Base-by-base conservation (phyloP, 176 grass and related monocot genomes). In the Paspalum vaginatum region DNA sequence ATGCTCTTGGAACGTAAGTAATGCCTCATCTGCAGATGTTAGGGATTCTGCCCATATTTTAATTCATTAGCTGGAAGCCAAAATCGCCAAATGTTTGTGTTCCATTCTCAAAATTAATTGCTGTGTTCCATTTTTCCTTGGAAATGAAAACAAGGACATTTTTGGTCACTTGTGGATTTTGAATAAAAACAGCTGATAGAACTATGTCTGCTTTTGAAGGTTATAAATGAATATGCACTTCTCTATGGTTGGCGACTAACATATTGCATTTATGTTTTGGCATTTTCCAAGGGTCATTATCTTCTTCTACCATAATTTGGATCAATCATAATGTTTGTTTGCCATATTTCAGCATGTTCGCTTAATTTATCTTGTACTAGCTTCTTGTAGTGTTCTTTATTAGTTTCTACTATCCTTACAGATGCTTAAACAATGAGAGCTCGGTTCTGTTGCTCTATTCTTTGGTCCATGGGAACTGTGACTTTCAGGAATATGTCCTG, bases 401-500 rank as follows among this genome's bases (percentile, higher is more conserved):
- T 55, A 45, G 9, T 52, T 79, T 88, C 15, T 3, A 38, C 60
- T 82, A 60, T 85, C 32, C 27, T 38, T 71, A 52, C 86, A 98
- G 92, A 84, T 92, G 55, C 83, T 98, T 98, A 80, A 89, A 89
- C 61, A 86, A 99, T 51, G 96, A 99, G 86, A 89, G 76, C 54
- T 88, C 96, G 25, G 90, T 99, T 61, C 62, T 99, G 9, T 85
- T 99, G 45, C 92, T 99, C 40, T 99, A 99, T 89, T 99, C 90
- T 18, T 87, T 99, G 81, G 92, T 95, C 52, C 92, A 95, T 89
- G 96, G 92, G 77, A 99, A 99, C 71, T 90, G 85, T 67, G 88
- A 99, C 78, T 99, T 99, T 88, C 86, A 95, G 45, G 96, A 99
- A 72, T 99, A 99, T 61, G 91, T 92, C 88, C 81, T 99, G 73